Conservation (phyloP, 1,284 basidiomycete genomes). For the Exobasidium cylindrosporum region DNA sequence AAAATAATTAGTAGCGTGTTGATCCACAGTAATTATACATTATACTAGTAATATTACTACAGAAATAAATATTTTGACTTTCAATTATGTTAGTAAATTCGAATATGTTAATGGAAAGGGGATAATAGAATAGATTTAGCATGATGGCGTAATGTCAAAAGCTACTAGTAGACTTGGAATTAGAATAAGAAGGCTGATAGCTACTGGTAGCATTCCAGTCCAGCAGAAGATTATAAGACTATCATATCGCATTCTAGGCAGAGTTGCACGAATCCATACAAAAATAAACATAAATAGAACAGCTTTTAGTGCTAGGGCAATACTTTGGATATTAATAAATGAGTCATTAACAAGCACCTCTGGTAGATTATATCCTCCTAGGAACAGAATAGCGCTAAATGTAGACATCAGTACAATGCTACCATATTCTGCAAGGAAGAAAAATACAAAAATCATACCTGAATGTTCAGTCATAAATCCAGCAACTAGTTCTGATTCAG, state of each 20-base stretch:
- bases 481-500: conserved; percentile 30
- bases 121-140: too few relatives aligned
- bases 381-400: conserved; percentile 54
- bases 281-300: conserved; percentile 56
- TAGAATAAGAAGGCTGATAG: conserved; percentile 54
- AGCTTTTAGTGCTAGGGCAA: conserved; percentile 55
- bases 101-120: conserved; percentile 17
- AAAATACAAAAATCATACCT: conserved; percentile 56
- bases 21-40: too few relatives aligned
- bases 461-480: conserved; percentile 53
- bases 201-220: conserved; percentile 54
- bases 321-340: conserved; percentile 55
- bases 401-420: conserved; percentile 55
- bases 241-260: conserved; percentile 56
- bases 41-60: too few relatives aligned
- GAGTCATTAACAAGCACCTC: conserved; percentile 54
- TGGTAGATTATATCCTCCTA: conserved; percentile 55
- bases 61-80: too few relatives aligned
- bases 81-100: too few relatives aligned
- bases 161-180: conserved; percentile 53
- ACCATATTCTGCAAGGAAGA: conserved; percentile 56
- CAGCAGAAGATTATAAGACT: conserved; percentile 53
- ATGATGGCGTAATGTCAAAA: conserved; percentile 52
- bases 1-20: too few relatives aligned
- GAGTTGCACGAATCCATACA: conserved; percentile 56